Evolutionary conservation across 805 yeast species (phyloP), one percentile per base, ranked within the genome.

Genomic region (Pichia paraexigua): DNA sequence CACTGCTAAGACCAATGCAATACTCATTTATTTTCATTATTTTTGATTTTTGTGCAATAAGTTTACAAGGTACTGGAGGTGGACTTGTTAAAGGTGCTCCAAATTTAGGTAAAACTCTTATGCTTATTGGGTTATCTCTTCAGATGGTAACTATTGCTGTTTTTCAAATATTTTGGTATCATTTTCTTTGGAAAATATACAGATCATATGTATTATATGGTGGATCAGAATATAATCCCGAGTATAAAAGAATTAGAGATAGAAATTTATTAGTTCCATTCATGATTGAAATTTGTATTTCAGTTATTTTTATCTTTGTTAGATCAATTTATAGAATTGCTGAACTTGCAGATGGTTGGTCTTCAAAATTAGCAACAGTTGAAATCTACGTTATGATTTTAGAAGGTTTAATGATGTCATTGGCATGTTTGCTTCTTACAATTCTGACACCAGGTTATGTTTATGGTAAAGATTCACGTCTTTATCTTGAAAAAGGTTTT

Each of bases 291-390:
- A 58, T 82, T 18, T 57, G 77, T 1, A 18, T 66, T 3, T 69
- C 83, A 1, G 78, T 80, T 72, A 25, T 75, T 2, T 73, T 78
- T 43, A 73, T 87, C 27, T 80, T 75, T 56, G 68, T 76, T 25
- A 75, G 95, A 61, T 85, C 89, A 59, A 69, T 82, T 41, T 87
- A 85, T 65, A 76, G 95, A 59, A n/a, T n/a, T n/a, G n/a, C n/a
- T n/a, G n/a, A n/a, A n/a, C n/a, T n/a, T n/a, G n/a, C n/a, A n/a
- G n/a, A n/a, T n/a, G n/a, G n/a, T n/a, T n/a, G n/a, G n/a, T n/a
- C n/a, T 6, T 91, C 95, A 2, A 70, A 66, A 52, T 69, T 87
- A 58, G 79, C 85, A 48, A 70, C 72, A 0, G 79, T 75, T 50
- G 87, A 84, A 62, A 64, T 70, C 44, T 82, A 74, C 59, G 75